Evolutionary conservation across 2,329 filamentous ascomycete species (phyloP).

Genomic region (Pyrenochaeta sp.): DNA sequence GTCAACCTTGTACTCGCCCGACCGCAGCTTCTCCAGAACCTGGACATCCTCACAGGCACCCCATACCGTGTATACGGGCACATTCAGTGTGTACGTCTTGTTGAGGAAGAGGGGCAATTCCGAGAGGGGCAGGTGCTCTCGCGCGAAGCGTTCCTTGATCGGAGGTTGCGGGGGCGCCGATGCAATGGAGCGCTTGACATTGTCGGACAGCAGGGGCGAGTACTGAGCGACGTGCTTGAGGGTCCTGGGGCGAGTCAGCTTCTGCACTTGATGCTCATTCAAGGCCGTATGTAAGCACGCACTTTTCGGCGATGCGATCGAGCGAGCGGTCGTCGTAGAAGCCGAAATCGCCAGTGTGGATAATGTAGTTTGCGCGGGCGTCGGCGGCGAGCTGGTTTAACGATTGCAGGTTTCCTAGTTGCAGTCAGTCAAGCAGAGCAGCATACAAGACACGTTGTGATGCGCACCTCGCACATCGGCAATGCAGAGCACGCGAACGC

Average conservation of each 20-base stretch:
- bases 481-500: slow-evolving; percentile 60
- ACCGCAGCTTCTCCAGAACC: slow-evolving; percentile 95
- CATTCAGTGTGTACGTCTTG: slow-evolving; percentile 88
- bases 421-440: slow-evolving; percentile 12
- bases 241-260: slow-evolving; percentile 68
- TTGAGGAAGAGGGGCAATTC: slow-evolving; percentile 89
- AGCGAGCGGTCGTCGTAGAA: slow-evolving; percentile 98
- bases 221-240: slow-evolving; percentile 99
- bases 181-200: slow-evolving; percentile 72
- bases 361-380: slow-evolving; percentile 94
- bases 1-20: slow-evolving; percentile 95
- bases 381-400: slow-evolving; percentile 96
- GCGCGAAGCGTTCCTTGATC: slow-evolving; percentile 84
- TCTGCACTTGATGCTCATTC: background rate
- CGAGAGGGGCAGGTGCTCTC: slow-evolving; percentile 86
- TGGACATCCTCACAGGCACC: slow-evolving; percentile 98
- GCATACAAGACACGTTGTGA: background rate
- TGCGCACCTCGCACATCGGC: slow-evolving; percentile 61
- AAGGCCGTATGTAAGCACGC: slow-evolving; percentile 48
- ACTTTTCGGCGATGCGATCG: slow-evolving; percentile 98
- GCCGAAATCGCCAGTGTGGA: slow-evolving; percentile 98
- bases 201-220: slow-evolving; percentile 88
- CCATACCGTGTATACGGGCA: slow-evolving; percentile 99
- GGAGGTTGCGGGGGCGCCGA: slow-evolving; percentile 70
- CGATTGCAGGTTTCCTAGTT: slow-evolving; percentile 89